Conservation (phyloP, 768 basidiomycete species). For the Suillus discolor region DNA sequence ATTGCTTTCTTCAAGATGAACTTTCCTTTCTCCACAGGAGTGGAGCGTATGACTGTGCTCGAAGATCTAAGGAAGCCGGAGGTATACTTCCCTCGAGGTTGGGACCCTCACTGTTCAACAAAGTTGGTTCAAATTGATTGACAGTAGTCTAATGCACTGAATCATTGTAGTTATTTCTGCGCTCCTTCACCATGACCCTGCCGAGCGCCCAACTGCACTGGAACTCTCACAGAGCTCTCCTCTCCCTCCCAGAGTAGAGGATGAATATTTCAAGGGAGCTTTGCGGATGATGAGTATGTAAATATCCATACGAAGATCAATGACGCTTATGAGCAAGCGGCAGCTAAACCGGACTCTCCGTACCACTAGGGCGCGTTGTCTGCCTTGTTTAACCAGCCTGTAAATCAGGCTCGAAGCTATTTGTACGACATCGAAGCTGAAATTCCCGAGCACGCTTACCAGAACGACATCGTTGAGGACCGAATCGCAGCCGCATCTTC, state of each 20-base stretch:
- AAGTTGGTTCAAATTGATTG: slow-evolving; percentile 49
- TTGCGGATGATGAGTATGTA: slow-evolving; percentile 57
- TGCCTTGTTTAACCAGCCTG: slow-evolving; percentile 75
- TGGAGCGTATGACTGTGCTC: slow-evolving; percentile 84
- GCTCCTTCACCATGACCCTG: slow-evolving; percentile 82
- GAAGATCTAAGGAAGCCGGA: slow-evolving; percentile 73
- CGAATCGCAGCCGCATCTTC: slow-evolving; percentile 74
- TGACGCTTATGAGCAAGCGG: slow-evolving; percentile 1
- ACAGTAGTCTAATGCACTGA: slow-evolving; percentile 10
- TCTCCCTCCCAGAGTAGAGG: slow-evolving; percentile 75
- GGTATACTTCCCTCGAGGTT: slow-evolving; percentile 76
- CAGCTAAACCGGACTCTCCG: slow-evolving; percentile 75
- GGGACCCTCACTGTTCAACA: slow-evolving; percentile 66
- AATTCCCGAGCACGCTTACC: slow-evolving; percentile 65
- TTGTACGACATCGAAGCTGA: slow-evolving; percentile 76
- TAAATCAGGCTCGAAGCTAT: slow-evolving; percentile 63
- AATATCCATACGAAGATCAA: slow-evolving; percentile 42
- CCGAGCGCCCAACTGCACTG: slow-evolving; percentile 75
- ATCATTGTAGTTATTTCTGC: slow-evolving; percentile 68
- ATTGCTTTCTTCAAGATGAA: slow-evolving; percentile 99
- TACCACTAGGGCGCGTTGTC: slow-evolving; percentile 80
- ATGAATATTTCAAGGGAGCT: slow-evolving; percentile 85
- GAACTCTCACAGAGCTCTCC: slow-evolving; percentile 81
- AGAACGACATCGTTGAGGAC: slow-evolving; percentile 79
- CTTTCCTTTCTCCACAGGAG: slow-evolving; percentile 75